Base-by-base conservation (phyloP, 306 rosid genomes). In the Ammopiptanthus mongolicus region DNA sequence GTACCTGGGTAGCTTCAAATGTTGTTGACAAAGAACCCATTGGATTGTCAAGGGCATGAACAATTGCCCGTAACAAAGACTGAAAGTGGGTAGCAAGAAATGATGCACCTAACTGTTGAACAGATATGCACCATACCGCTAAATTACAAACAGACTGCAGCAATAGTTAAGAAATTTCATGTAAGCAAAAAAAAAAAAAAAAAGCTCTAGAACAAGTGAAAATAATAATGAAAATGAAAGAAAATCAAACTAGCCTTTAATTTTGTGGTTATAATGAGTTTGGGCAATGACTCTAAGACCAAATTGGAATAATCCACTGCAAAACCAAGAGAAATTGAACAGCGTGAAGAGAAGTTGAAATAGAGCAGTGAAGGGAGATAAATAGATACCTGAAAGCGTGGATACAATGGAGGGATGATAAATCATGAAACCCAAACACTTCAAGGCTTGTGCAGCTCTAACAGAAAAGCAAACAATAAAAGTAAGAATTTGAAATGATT, bases 1-100 rank as follows among this genome's bases (percentile, higher is more conserved):
- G 48, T 75, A 93, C 97, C 97, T 88, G 96, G 33, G 82, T 89
- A 75, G 98, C 96, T 91, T 91, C 97, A 78, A 89, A 91, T 62
- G 96, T 91, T n/a, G 96, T 88, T 36, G 97, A 93, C 84, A 91
- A 70, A 44, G 93, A 93, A 77, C 93, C 97, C 81, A 86, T 76
- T 9, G 97, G 98, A 82, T 91, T 93, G 82, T 91, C 92, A 23
- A 91, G 82, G 71, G 96, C 93, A 81, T 88, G 93, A 68, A 87
- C 83, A 50, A 91, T 76, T 5, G 91, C 96, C 36, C 46, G 68
- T 84, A 91, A 78, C 70, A 93, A 66, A 73, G 84, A 85, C 66
- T 75, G 47, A 59, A 85, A 86, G 75, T 83, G 87, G 39, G 67
- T 59, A 62, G 80, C 86, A 52, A 89, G 82, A 73, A 86, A 37